A percentile compares a stretch with the other conserved stretches of the same genome.
These are phyloP conservation scores for Chytriomyces sp. DNA, from an alignment of 192 early-diverging fungal species.

Conservation along the genomic window DNA sequence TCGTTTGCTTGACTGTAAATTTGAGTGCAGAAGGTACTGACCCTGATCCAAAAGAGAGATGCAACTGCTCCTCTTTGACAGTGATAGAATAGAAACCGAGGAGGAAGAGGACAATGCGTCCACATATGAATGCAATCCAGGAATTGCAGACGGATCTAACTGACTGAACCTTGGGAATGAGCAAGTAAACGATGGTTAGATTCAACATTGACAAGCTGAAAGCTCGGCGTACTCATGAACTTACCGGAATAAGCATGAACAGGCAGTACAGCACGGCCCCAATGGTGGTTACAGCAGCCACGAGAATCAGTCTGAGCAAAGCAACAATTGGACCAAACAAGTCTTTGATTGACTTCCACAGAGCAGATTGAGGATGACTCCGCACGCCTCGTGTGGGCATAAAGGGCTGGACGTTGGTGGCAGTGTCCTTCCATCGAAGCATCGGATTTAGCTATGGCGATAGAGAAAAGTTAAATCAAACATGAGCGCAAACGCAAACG, in stretches of 20 bases:
- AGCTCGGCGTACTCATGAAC: too few relatives aligned
- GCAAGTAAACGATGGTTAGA: not conserved
- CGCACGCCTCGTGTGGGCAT: conserved; percentile 58
- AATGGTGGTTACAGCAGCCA: not conserved
- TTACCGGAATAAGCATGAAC: not conserved
- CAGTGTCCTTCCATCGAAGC: conserved; percentile 75
- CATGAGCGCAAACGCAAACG: not conserved
- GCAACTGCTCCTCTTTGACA: not conserved
- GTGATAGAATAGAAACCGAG: conserved; percentile 23
- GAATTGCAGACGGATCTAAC: not conserved
- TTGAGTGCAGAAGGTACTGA: too few relatives aligned
- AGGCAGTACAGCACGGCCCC: not conserved
- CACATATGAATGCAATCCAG: not conserved
- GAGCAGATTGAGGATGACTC: too few relatives aligned
- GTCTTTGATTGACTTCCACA: not conserved
- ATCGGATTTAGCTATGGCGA: conserved; percentile 80
- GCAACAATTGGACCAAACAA: conserved; percentile 16
- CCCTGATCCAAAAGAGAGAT: too few relatives aligned
- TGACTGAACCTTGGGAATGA: not conserved
- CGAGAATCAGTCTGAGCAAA: conserved; percentile 1
- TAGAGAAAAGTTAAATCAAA: not conserved
- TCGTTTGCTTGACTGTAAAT: too few relatives aligned
- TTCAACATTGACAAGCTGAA: not conserved
- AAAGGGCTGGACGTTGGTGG: conserved; percentile 88
- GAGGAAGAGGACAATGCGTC: not conserved